Base-by-base conservation (phyloP, 2,329 filamentous ascomycete genomes). In the Clonostachys rhizophaga region DNA sequence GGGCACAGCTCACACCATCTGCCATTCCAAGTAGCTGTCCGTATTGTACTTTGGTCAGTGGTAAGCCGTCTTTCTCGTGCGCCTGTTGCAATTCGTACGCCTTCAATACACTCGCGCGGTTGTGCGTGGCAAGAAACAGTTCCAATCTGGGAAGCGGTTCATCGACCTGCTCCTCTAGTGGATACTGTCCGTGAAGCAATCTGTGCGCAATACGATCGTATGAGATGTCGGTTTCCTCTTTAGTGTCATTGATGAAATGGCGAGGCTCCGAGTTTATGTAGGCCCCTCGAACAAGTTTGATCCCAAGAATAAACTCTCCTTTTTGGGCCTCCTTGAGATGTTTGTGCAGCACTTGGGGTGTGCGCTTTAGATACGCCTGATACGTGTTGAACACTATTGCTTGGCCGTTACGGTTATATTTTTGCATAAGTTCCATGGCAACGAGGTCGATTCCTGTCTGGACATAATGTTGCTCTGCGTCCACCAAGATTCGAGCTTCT, bases 1-100 rank as follows among this genome's bases (percentile, higher is more conserved):
- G 62, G 5, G 66, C 62, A 54, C 75, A 76, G 45, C 69, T 75
- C 36, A 81, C 71, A 51, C 79, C 74, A 48, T 81, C 78, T 4
- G 77, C 74, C 78, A 81, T 81, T 20, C 78, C 78, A 43, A 76
- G 72, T 0, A 81, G 64, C 59, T 81, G 78, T 4, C 73, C 76
- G 50, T 75, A 81, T 37, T 55, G 65, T 5, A 79, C 63, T 1
- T 58, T 52, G 2, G 64, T 60, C 5, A 64, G 66, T 3, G 60
- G 61, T 4, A 65, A 54, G 10, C 55, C 53, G 11, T 51, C 50
- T n/a, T 66, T 62, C 0, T 70, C 64, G 3, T 72, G 67, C 5
- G 66, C 11, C 52, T 69, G 56, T 52, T 76, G 73, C 5, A 73
- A 68, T 39, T 67, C 63, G 34, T 67, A 54, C 8, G 79, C 70